Evolutionary conservation across 2,329 filamentous ascomycete species (phyloP), one percentile per base, ranked within the genome.

Genomic region (Penicillium frequentans): DNA sequence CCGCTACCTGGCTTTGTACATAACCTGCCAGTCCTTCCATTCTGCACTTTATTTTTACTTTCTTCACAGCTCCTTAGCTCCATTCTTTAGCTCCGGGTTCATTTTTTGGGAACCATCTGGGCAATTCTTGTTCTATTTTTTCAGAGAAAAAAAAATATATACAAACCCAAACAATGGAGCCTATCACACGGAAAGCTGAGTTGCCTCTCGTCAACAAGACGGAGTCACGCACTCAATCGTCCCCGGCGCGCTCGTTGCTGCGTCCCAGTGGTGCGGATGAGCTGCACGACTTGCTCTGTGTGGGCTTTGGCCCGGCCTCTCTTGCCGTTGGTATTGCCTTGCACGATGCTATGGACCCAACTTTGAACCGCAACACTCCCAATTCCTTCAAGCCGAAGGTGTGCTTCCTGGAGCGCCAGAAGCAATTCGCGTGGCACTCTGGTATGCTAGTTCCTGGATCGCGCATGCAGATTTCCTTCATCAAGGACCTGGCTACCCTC

Each of bases 391-490:
- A 75, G 45, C 90, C 91, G 48, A 91, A 90, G 71, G 87, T 96
- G 3, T 83, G 90, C 45, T 98, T 97, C 75, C 77, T 98, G 24
- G 93, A 98, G 79, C 89, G 90, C 74, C 93, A 98, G 76, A 70
- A 81, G 31, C 79, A 82, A 48, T 98, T 98, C 70, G 86, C 90
- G 57, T 98, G 93, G 93, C 93, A 98, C 75, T 87, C 91, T 0
- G 93, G 93, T 58, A 98, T 98, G 93, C 86, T 97, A 57, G 84
- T 98, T 3, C 91, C 92, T 0, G 93, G 92, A 5, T 90, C 93
- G 52, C 92, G 90, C 77, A 98, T 98, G 93, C 93, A 98, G 73
- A 98, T 98, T 66, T 96, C 91, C 10, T 98, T 96, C 79, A 84
- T 98, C 78, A 98, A 98, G 79, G 93, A 98, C 72, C 85, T 98